Evolutionary conservation across 1,139 yeast genomes (phyloP).

Genomic region (Scheffersomyces titani): DNA sequence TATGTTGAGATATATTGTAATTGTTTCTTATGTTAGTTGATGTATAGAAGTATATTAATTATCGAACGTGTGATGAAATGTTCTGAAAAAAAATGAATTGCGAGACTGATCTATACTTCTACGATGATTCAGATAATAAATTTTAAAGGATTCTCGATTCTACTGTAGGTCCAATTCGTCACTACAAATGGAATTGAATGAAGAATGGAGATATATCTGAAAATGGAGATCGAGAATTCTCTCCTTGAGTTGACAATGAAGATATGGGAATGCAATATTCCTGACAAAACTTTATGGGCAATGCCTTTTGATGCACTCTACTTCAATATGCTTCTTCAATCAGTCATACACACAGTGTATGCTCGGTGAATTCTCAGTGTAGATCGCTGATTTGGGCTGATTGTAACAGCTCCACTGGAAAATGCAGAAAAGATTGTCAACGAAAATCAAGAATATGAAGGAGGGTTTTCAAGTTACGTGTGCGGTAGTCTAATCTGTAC

Average conservation of each 20-base stretch:
- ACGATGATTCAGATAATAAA: background rate
- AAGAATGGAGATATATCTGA: background rate
- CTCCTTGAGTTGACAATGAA: background rate
- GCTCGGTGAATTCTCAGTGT: background rate
- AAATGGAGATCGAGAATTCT: background rate
- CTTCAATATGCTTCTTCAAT: background rate
- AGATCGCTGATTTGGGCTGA: background rate
- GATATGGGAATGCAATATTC: background rate
- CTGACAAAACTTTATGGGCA: background rate
- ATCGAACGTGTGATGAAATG: background rate
- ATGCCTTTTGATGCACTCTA: background rate
- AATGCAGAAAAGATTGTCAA: background rate
- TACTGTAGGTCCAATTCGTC: background rate
- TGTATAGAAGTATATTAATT: background rate
- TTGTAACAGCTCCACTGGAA: background rate
- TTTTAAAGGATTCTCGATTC: background rate
- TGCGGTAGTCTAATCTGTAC: background rate
- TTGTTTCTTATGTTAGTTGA: background rate
- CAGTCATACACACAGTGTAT: background rate
- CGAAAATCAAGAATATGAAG: background rate
- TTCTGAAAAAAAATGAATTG: background rate
- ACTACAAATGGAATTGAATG: no score
- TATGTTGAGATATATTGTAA: background rate
- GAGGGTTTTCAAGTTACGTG: background rate
- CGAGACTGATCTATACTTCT: background rate